Percentiles rank a stretch among this genome's conserved stretches.
These are phyloP conservation scores for Helichrysum umbraculigerum DNA, from an alignment of 129 eudicot species.

Conservation along the genomic window DNA sequence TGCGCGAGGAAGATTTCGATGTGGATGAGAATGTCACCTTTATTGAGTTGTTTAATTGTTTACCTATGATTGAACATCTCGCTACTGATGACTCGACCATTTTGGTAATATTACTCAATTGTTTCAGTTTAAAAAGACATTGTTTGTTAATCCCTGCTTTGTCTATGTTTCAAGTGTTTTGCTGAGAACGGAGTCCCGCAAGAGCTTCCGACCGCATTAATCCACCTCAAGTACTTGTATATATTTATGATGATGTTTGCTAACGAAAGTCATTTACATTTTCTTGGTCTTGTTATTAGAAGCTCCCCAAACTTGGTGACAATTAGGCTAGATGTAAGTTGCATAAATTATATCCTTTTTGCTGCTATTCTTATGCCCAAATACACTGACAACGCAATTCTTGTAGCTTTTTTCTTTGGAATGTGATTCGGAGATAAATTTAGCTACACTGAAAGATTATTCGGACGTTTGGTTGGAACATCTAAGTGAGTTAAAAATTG, in stretches of 20 bases:
- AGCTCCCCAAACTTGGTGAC: slow-evolving; percentile 12
- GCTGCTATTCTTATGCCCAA: neutral
- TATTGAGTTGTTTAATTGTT: too few relatives aligned
- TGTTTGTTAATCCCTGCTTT: neutral
- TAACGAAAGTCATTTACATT: too few relatives aligned
- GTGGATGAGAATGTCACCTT: too few relatives aligned
- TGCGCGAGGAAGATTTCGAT: too few relatives aligned
- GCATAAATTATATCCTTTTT: too few relatives aligned
- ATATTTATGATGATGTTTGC: neutral
- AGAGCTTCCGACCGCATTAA: neutral
- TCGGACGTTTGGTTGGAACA: too few relatives aligned
- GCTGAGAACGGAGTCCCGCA: neutral
- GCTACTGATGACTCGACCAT: too few relatives aligned
- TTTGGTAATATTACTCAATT: too few relatives aligned
- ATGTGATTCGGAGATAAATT: neutral
- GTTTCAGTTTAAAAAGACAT: too few relatives aligned
- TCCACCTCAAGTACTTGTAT: neutral
- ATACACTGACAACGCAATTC: neutral
- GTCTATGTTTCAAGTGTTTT: neutral
- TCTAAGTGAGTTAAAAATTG: too few relatives aligned
- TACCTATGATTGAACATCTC: too few relatives aligned
- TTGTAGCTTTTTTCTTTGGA: neutral
- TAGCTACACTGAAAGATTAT: neutral
- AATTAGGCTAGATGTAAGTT: neutral
- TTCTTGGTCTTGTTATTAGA: neutral